Conservation (phyloP, 352 stramenopile species). For the Phytophthora litchii region DNA sequence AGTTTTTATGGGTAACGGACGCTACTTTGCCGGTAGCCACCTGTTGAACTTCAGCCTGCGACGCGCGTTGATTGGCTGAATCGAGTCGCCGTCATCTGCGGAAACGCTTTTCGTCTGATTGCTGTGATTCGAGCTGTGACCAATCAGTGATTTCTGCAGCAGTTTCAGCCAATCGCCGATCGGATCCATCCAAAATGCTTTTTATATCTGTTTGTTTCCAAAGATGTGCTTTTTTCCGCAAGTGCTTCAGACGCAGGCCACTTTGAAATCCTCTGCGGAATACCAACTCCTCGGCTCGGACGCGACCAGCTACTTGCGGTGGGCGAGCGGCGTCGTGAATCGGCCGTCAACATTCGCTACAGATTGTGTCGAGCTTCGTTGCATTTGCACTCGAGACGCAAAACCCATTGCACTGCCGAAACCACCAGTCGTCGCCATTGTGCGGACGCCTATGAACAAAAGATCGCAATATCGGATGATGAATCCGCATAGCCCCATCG, state of each 20-base stretch:
- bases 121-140: conserved; percentile 8
- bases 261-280: conserved; percentile 47
- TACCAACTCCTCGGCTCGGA: conserved; percentile 20
- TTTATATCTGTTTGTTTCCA: conserved; percentile 36
- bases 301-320: conserved; percentile 39
- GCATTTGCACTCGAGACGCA: conserved; percentile 15
- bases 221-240: conserved; percentile 40
- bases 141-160: conserved; percentile 10
- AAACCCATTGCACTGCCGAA: conserved; percentile 8
- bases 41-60: conserved; percentile 19
- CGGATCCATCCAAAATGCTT: conserved; percentile 14
- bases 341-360: conserved; percentile 10
- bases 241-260: conserved; percentile 8
- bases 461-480: conserved; percentile 32
- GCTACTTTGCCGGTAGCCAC: conserved; percentile 22
- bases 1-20: conserved; percentile 42
- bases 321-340: conserved; percentile 31
- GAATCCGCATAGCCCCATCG: conserved; percentile 37
- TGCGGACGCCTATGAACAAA: conserved; percentile 8
- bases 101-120: conserved; percentile 32
- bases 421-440: conserved; percentile 16
- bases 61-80: conserved; percentile 15
- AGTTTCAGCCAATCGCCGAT: conserved; percentile 19
- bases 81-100: conserved; percentile 16
- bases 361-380: conserved; percentile 2